Conservation (phyloP, 495 filamentous ascomycete genomes). For the Annulohypoxylon moriforme region DNA sequence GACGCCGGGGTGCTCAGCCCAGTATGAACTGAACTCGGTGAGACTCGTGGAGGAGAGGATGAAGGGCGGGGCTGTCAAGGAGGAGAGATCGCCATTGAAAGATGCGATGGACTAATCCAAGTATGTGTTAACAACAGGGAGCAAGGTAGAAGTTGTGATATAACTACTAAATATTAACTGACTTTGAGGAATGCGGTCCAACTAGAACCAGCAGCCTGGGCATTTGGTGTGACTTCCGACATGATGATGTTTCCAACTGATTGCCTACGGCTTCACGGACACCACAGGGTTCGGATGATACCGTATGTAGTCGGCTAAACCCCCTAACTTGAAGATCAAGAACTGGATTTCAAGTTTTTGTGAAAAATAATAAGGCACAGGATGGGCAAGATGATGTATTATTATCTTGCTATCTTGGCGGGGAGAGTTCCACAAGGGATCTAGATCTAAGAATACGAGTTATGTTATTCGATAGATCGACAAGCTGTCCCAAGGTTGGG, state of each 20-base stretch:
- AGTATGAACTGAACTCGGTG: slow-evolving; percentile 95
- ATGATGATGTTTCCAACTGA: slow-evolving; percentile 32
- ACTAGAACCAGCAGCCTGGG: slow-evolving; percentile 55
- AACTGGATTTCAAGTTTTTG: slow-evolving; percentile 21
- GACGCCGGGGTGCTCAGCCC: slow-evolving; percentile 90
- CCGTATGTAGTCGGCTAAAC: slow-evolving; percentile 17
- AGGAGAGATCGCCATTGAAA: slow-evolving; percentile 95
- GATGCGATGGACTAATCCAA: slow-evolving; percentile 83
- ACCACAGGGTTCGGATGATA: slow-evolving; percentile 20
- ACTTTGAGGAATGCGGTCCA: slow-evolving; percentile 68
- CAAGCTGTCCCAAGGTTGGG: not conserved
- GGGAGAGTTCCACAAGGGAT: slow-evolving; percentile 31
- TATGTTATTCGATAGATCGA: slow-evolving; percentile 13
- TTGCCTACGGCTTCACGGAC: slow-evolving; percentile 22
- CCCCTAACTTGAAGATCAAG: slow-evolving; percentile 22
- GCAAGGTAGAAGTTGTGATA: not conserved
- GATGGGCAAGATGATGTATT: slow-evolving; percentile 14
- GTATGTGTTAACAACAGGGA: slow-evolving; percentile 6
- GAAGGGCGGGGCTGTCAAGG: slow-evolving; percentile 93
- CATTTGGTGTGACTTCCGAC: slow-evolving; percentile 43
- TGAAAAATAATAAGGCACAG: slow-evolving; percentile 13
- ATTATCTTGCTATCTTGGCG: slow-evolving; percentile 21
- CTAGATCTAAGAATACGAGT: slow-evolving; percentile 10
- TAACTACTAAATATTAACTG: slow-evolving; percentile 3
- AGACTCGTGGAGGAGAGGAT: slow-evolving; percentile 93